Conservation (phyloP, 768 basidiomycete species). For the Termitomyces sp. region DNA sequence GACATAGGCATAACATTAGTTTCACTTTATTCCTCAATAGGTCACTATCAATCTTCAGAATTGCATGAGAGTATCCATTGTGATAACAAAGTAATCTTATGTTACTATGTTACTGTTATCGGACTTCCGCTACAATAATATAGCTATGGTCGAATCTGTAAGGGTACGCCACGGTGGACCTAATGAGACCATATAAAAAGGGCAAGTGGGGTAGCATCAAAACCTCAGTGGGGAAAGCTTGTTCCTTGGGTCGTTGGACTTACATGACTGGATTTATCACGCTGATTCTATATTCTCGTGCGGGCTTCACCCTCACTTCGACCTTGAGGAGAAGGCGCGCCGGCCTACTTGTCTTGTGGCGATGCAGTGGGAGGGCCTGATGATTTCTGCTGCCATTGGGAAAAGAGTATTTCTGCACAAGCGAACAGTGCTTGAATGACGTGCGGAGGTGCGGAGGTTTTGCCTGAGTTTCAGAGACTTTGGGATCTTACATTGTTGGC, state of each 20-base stretch:
- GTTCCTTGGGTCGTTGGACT: too few relatives aligned
- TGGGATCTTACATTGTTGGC: not conserved
- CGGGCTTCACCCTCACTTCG: constrained; percentile 8
- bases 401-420: not conserved
- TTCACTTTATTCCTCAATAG: not conserved
- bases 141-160: too few relatives aligned
- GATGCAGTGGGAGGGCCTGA: not conserved
- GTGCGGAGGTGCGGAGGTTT: not conserved
- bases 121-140: too few relatives aligned
- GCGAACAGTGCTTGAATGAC: not conserved
- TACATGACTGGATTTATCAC: too few relatives aligned
- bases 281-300: constrained; percentile 6
- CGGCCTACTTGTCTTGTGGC: not conserved
- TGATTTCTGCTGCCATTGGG: not conserved
- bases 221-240: too few relatives aligned
- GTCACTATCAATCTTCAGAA: not conserved
- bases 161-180: too few relatives aligned
- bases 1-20: too few relatives aligned
- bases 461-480: not conserved
- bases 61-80: not conserved
- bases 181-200: too few relatives aligned
- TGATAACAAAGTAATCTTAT: constrained; percentile 7
- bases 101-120: not conserved
- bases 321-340: not conserved
- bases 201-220: too few relatives aligned